Conservation (phyloP, 2,329 filamentous ascomycete species). For the Diaporthe eres region DNA sequence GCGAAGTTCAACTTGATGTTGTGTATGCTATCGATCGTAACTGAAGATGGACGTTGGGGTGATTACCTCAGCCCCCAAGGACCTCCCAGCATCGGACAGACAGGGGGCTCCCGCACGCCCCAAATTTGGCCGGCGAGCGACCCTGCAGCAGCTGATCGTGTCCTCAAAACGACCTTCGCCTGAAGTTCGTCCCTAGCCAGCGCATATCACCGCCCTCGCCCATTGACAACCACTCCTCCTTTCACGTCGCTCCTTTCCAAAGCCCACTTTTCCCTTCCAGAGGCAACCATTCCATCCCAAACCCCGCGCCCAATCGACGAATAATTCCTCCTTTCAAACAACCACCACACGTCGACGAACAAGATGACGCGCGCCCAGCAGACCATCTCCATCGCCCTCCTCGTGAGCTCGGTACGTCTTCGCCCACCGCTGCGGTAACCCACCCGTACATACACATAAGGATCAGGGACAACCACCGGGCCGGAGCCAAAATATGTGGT, state of each 20-base stretch:
- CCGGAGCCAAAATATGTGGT: slow-evolving; percentile 42
- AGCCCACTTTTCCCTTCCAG: slow-evolving; percentile 10
- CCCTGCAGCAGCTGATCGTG: slow-evolving; percentile 36
- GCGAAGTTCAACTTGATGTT: neutral
- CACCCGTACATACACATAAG: neutral
- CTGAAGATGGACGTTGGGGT: neutral
- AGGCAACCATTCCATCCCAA: slow-evolving; percentile 2
- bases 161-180: slow-evolving; percentile 26
- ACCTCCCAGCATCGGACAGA: neutral
- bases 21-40: neutral
- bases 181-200: neutral
- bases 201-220: slow-evolving; percentile 4
- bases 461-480: neutral
- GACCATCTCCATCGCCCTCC: slow-evolving; percentile 87
- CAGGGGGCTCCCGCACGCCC: neutral
- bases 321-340: neutral
- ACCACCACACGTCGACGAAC: slow-evolving; percentile 41
- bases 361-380: slow-evolving; percentile 96
- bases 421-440: neutral
- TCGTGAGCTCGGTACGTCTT: slow-evolving; percentile 84
- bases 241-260: slow-evolving; percentile 41
- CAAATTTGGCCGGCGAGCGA: slow-evolving; percentile 4
- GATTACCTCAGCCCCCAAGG: slow-evolving; percentile 19
- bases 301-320: neutral
- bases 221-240: neutral